Base-by-base conservation (phyloP, 495 filamentous ascomycete species). In the Pyrenopolyporus hunteri region DNA sequence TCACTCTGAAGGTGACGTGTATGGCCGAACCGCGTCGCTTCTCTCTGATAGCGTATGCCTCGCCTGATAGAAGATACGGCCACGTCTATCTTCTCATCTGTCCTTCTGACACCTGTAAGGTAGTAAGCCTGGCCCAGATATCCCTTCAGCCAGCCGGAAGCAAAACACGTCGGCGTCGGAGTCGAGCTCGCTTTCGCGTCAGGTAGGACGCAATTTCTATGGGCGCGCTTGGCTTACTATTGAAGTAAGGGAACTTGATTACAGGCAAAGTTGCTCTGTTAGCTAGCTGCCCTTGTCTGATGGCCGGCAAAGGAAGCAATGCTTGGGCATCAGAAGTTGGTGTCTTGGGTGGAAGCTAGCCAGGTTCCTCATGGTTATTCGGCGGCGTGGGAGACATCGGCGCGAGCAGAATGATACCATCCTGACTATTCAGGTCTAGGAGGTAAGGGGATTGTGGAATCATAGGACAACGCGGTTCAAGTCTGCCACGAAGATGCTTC, bases 281-380 rank as follows among this genome's bases (percentile, higher is more conserved):
- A 62, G 61, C 42, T 43, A 60, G 36, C 17, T 48, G 54, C 48
- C 6, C 17, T n/a, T 23, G 14, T 32, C 20, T 28, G 26, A 14
- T 32, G 35, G 19, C 37, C 37, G 39, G 37, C 29, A 35, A 32
- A 39, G 25, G 16, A 22, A 9, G 11, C 25, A 42, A 44, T 44
- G 7, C 17, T 28, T 28, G 9, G 50, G 37, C 20, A 31, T 28
- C 19, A 16, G 20, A 56, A 44, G 19, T 10, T 54, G 29, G 45
- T 57, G 47, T 51, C 44, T 28, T 42, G 23, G 59, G 20, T 26
- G 23, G 42, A 36, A 22, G 23, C 8, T 32, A 36, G 17, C 54
- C 35, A 31, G 35, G 23, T 40, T 57, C 29, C 37, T 26, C 40
- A 19, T n/a, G 10, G 33, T 16, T 23, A 25, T 19, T 49, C 22